These are phyloP conservation scores for Myriosclerotinia scirpicola DNA, from an alignment of 2,329 filamentous ascomycete species.

Conservation along the genomic window DNA sequence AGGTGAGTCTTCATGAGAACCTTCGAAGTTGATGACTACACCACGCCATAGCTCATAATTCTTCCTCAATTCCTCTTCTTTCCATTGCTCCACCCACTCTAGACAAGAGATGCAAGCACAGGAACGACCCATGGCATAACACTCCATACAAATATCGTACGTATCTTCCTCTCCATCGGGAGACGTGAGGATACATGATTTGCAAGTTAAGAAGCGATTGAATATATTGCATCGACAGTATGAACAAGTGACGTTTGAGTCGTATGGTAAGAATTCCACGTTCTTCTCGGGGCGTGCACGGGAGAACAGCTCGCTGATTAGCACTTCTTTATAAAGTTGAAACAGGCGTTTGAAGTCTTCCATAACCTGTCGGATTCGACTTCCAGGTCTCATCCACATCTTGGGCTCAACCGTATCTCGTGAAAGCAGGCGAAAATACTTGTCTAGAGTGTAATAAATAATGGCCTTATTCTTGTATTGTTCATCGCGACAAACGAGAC, in stretches of 20 bases:
- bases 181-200: slow-evolving; percentile 70
- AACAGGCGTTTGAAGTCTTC: slow-evolving; percentile 83
- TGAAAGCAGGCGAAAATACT: slow-evolving; percentile 67
- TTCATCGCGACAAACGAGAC: slow-evolving; percentile 92
- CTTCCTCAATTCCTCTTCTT: slow-evolving; percentile 73
- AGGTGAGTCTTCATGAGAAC: slow-evolving; percentile 67
- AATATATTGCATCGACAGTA: slow-evolving; percentile 97
- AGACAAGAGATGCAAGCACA: slow-evolving; percentile 85
- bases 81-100: slow-evolving; percentile 90
- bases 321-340: slow-evolving; percentile 70
- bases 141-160: slow-evolving; percentile 98
- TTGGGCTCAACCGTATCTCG: slow-evolving; percentile 49
- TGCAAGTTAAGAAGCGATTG: slow-evolving; percentile 93
- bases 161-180: slow-evolving; percentile 74
- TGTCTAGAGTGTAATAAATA: slow-evolving; percentile 80
- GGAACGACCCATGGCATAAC: slow-evolving; percentile 94
- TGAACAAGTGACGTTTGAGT: slow-evolving; percentile 90
- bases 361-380: slow-evolving; percentile 65
- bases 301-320: slow-evolving; percentile 84
- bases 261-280: slow-evolving; percentile 76
- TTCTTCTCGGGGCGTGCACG: slow-evolving; percentile 61
- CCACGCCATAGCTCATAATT: slow-evolving; percentile 82
- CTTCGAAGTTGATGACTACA: slow-evolving; percentile 72
- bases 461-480: slow-evolving; percentile 99
- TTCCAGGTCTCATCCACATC: slow-evolving; percentile 42